A percentile compares a stretch with the other conserved stretches of the same genome.
phyloP scores from a whole-genome alignment of 352 stramenopile genomes.

The Blastocystis hominis region DNA sequence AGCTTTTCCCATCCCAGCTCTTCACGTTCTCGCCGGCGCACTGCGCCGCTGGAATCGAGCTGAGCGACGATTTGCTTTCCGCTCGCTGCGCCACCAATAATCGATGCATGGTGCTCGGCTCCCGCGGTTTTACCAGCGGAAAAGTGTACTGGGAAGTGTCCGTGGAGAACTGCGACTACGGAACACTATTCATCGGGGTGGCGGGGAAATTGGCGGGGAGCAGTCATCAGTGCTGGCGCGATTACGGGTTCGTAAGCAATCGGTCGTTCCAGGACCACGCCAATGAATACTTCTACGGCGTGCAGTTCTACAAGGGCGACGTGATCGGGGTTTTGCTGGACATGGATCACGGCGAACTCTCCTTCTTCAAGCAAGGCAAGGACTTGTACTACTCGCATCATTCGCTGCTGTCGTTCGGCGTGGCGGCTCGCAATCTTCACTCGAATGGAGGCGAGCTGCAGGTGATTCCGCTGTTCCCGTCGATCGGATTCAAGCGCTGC shows the following conservation, averaged over 20 bases:
- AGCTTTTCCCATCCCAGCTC: not conserved
- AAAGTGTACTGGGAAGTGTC: constrained; percentile 39
- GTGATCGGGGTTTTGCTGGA: constrained; percentile 52
- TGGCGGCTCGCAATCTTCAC: not conserved
- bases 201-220: constrained; percentile 8
- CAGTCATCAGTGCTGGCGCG: constrained; percentile 47
- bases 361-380: constrained; percentile 39
- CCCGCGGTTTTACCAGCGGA: constrained; percentile 1
- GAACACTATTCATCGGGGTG: constrained; percentile 51
- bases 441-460: not conserved
- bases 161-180: constrained; percentile 27
- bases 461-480: constrained; percentile 6
- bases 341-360: constrained; percentile 37
- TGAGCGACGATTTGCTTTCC: not conserved
- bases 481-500: constrained; percentile 22
- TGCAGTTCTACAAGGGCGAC: constrained; percentile 26
- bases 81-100: constrained; percentile 29
- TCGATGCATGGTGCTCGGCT: constrained; percentile 50
- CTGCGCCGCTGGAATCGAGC: constrained; percentile 36
- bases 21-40: not conserved
- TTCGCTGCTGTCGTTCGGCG: constrained; percentile 2
- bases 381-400: constrained; percentile 53
- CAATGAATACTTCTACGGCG: constrained; percentile 38
- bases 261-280: constrained; percentile 49
- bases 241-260: constrained; percentile 56